Evolutionary conservation across 225 moss, liverwort and hornwort genomes (phyloP).

Genomic region (Marchantia paleacea): DNA sequence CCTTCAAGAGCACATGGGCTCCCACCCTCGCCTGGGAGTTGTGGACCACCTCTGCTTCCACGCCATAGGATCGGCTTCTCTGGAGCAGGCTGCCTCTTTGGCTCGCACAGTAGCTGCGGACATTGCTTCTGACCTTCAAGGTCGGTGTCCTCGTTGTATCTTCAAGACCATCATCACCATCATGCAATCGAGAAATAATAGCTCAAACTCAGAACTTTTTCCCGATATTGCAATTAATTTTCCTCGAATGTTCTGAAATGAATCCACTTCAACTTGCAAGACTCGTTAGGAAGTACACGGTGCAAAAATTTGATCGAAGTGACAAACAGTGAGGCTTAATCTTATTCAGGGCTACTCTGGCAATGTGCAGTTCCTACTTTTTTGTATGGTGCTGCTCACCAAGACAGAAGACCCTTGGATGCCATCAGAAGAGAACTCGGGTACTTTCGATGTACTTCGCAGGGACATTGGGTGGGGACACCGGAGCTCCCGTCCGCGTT

Average conservation of each 20-base stretch:
- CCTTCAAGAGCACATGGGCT: conserved; percentile 66
- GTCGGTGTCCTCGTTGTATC: conserved; percentile 25
- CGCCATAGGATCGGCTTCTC: conserved; percentile 57
- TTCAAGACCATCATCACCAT: no score
- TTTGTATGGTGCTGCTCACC: conserved; percentile 77
- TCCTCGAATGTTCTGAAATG: no score
- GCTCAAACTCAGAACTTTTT: no score
- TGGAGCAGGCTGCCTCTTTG: conserved; percentile 59
- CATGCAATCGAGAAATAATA: no score
- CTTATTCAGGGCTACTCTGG: not conserved
- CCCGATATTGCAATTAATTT: no score
- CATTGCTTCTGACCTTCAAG: conserved; percentile 64
- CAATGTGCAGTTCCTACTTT: conserved; percentile 76
- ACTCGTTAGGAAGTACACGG: no score
- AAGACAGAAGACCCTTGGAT: conserved; percentile 52
- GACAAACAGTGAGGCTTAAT: no score
- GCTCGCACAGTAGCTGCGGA: conserved; percentile 74
- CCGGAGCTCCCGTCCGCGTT: conserved; percentile 44
- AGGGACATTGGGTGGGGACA: conserved; percentile 67
- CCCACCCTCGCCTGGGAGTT: conserved; percentile 84
- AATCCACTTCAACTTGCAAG: no score
- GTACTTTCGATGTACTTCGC: conserved; percentile 59
- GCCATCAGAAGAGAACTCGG: conserved; percentile 71
- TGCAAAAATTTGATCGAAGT: not conserved
- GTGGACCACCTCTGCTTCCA: conserved; percentile 92